These are phyloP conservation scores for Ophidiomyces ophidiicola DNA, from an alignment of 2,329 filamentous ascomycete species.

Conservation along the genomic window DNA sequence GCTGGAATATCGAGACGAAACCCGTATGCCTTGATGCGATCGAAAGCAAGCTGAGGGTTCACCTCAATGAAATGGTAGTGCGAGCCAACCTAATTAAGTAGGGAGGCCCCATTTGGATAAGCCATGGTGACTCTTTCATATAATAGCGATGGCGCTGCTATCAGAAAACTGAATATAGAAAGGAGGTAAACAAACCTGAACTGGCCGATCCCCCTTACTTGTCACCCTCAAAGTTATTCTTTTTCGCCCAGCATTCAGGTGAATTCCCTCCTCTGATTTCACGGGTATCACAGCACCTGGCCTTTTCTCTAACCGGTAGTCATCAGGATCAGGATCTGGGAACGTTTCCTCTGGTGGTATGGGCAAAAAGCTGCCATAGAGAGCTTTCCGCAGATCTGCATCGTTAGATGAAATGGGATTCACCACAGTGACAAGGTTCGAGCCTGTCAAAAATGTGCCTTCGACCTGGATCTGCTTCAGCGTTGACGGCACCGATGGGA, in stretches of 20 bases:
- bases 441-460: slow-evolving; percentile 81
- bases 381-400: slow-evolving; percentile 69
- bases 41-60: slow-evolving; percentile 83
- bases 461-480: slow-evolving; percentile 83
- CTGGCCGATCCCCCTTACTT: slow-evolving; percentile 76
- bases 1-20: slow-evolving; percentile 81
- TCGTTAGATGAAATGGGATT: slow-evolving; percentile 77
- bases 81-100: slow-evolving; percentile 52
- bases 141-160: too few relatives aligned
- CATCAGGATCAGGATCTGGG: slow-evolving; percentile 49
- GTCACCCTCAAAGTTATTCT: slow-evolving; percentile 65
- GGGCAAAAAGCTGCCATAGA: slow-evolving; percentile 86
- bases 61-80: slow-evolving; percentile 95
- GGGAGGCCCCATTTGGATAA: background rate
- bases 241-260: slow-evolving; percentile 60
- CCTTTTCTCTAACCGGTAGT: slow-evolving; percentile 54
- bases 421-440: slow-evolving; percentile 89
- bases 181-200: slow-evolving; percentile 51
- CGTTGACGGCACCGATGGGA: slow-evolving; percentile 66
- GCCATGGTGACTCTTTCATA: too few relatives aligned
- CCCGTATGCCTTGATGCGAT: slow-evolving; percentile 69
- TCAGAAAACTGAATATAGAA: background rate
- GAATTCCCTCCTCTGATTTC: slow-evolving; percentile 49
- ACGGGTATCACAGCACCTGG: slow-evolving; percentile 69
- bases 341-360: slow-evolving; percentile 59